Conservation (phyloP, 495 filamentous ascomycete species). For the Aspergillus biplanus region DNA sequence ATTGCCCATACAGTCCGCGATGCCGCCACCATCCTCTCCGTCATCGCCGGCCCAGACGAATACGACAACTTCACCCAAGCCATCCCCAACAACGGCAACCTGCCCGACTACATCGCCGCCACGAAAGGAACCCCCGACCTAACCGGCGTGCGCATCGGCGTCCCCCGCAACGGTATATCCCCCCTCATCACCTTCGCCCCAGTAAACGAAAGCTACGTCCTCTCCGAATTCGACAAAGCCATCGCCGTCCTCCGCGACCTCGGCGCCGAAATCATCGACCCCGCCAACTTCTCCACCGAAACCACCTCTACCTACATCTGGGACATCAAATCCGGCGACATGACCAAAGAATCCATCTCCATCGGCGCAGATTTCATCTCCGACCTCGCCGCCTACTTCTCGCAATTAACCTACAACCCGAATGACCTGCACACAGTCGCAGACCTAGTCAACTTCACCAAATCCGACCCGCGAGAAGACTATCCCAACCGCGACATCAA, state of each 20-base stretch:
- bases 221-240: neutral
- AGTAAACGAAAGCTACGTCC: neutral
- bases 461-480: neutral
- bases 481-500: neutral
- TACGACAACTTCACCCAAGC: constrained; percentile 4
- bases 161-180: neutral
- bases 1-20: neutral
- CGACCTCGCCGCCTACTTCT: neutral
- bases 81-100: neutral
- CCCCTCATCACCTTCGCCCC: neutral
- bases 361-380: constrained; percentile 1
- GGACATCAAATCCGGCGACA: neutral
- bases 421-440: neutral
- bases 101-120: neutral
- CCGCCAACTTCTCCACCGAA: constrained; percentile 2
- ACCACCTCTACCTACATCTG: neutral
- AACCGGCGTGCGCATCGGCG: neutral
- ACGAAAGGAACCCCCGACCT: neutral
- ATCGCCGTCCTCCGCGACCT: neutral
- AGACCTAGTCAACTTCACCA: neutral
- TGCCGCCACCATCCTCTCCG: neutral
- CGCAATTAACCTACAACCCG: neutral
- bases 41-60: constrained; percentile 1
- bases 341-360: neutral
- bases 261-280: neutral